Evolutionary conservation across 305 asterid genomes (phyloP), one percentile per base, ranked within the genome.

Genomic region (Plantago coronopus): DNA sequence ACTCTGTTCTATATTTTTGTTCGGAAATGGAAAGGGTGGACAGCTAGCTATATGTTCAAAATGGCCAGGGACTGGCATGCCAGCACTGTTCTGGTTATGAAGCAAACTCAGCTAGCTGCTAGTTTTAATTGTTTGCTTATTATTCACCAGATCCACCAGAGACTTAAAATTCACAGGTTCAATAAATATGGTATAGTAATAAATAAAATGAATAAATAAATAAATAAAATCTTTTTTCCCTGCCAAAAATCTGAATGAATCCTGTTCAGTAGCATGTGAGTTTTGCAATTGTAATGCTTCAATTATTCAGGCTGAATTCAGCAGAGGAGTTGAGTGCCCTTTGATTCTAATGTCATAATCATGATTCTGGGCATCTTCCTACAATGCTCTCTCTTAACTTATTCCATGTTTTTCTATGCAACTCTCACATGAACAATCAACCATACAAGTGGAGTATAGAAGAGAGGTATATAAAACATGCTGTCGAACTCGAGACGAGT

Each of bases 221-320:
- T n/a, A n/a, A n/a, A n/a, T n/a, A 18, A 37, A 40, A 19, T 14
- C 19, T 13, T 8, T 23, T 11, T 12, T 34, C 8, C 37, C 37
- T 17, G n/a, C 44, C 37, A 55, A 22, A 31, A 17, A n/a, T 31
- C 46, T 18, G 46, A 56, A 6, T 18, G 22, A 38, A 38, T 40
- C 42, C 12, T 57, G 49, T 40, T 37, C 19, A 57, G 37, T 57
- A 57, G 18, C 61, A 57, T 57, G 44, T 29, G 19, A 5, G 50
- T 17, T 46, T 46, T 13, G 47, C 17, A 45, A 17, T 16, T 7
- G 42, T n/a, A 17, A 8, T 51, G 21, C n/a, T 55, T 17, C 38
- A 54, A 25, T 31, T n/a, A 31, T 31, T n/a, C n/a, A n/a, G n/a
- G n/a, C n/a, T n/a, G n/a, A n/a, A n/a, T n/a, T n/a, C n/a, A 27